Percentiles rank a stretch among this genome's conserved stretches.
phyloP scores from a whole-genome alignment of 768 basidiomycete species.

The Russula abietina region DNA sequence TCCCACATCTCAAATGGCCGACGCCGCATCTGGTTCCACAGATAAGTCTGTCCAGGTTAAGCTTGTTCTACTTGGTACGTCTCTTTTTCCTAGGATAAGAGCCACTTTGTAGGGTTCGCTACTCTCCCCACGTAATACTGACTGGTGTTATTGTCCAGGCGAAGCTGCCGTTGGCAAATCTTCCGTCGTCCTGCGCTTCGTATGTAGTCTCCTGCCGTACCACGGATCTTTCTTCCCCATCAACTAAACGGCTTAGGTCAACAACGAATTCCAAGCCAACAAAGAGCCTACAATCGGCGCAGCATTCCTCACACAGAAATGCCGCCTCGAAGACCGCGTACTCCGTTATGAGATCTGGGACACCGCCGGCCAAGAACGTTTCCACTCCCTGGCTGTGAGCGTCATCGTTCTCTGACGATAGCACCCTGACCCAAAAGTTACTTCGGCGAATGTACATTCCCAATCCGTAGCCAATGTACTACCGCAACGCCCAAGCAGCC shows the following conservation, averaged over 20 bases:
- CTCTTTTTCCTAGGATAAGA: conserved; percentile 1
- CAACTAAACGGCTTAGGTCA: conserved; percentile 47
- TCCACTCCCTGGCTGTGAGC: conserved; percentile 90
- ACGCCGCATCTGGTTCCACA: conserved; percentile 59
- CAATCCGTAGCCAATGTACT: conserved; percentile 83
- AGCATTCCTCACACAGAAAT: conserved; percentile 93
- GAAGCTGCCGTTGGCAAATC: conserved; percentile 99
- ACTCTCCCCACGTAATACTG: conserved; percentile 5
- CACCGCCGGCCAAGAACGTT: conserved; percentile 92
- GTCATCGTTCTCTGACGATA: neutral
- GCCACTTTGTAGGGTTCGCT: neutral
- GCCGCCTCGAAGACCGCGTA: conserved; percentile 89
- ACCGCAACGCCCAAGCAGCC: conserved; percentile 95
- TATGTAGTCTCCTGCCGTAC: conserved; percentile 37
- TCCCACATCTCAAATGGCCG: conserved; percentile 46
- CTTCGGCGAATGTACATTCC: neutral
- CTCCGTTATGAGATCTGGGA: conserved; percentile 97
- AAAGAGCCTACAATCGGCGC: conserved; percentile 99
- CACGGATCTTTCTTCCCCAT: conserved; percentile 1
- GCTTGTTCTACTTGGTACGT: conserved; percentile 86
- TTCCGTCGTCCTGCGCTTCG: conserved; percentile 95
- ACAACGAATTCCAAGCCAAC: conserved; percentile 98
- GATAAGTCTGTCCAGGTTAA: conserved; percentile 98
- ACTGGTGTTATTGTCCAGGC: conserved; percentile 42
- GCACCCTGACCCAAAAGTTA: neutral